A percentile compares a stretch with the other conserved stretches of the same genome.
These are phyloP conservation scores for Oleoguttula mirabilis DNA, from an alignment of 495 filamentous ascomycete genomes.

Conservation along the genomic window DNA sequence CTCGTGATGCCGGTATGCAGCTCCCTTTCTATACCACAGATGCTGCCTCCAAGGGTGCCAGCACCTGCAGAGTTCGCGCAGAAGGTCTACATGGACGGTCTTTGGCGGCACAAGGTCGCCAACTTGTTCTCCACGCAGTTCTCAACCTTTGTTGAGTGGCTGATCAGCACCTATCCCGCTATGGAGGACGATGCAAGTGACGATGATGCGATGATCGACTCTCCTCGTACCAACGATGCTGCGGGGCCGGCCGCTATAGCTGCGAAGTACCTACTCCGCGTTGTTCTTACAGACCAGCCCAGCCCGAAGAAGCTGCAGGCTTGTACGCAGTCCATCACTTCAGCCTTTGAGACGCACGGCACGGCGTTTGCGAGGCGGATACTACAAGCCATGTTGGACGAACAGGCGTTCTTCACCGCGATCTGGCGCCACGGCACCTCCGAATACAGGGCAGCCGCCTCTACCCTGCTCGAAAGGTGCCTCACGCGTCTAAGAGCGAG, in stretches of 20 bases:
- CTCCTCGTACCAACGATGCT: neutral
- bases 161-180: neutral
- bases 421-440: too few species aligned
- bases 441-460: too few species aligned
- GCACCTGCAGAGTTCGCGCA: conserved; percentile 49
- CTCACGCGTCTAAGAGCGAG: too few species aligned
- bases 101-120: conserved; percentile 56
- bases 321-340: neutral
- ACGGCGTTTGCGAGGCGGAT: neutral
- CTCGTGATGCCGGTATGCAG: conserved; percentile 6
- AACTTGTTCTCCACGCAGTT: conserved; percentile 61
- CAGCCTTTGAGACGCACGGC: neutral
- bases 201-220: neutral
- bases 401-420: neutral
- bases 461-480: too few species aligned
- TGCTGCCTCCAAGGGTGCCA: conserved; percentile 38
- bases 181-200: neutral
- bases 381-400: neutral
- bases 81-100: conserved; percentile 56
- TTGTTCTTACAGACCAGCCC: neutral
- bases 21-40: conserved; percentile 2
- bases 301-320: neutral
- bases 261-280: neutral
- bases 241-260: neutral
- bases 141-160: conserved; percentile 38